Percentiles rank a stretch among this genome's conserved stretches.
These are phyloP conservation scores for Colletotrichum gigasporum DNA, from an alignment of 2,329 filamentous ascomycete genomes.

Conservation along the genomic window DNA sequence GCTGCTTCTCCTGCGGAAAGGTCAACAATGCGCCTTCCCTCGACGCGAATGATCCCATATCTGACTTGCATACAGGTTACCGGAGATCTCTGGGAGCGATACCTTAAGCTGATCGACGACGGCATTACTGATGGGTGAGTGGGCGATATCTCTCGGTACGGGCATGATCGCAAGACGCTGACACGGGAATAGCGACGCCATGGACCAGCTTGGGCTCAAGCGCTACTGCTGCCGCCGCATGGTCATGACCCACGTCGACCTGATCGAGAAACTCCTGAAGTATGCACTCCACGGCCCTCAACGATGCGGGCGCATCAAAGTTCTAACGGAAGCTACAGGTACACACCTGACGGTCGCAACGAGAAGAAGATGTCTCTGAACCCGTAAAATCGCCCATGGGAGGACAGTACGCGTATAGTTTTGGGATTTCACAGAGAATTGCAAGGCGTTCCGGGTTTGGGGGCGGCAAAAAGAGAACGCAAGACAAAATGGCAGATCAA, in stretches of 20 bases:
- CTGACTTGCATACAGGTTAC: slow-evolving; percentile 75
- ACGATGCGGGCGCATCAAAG: slow-evolving; percentile 28
- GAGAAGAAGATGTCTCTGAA: slow-evolving; percentile 65
- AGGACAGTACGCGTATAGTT: slow-evolving; percentile 30
- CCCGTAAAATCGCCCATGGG: slow-evolving; percentile 32
- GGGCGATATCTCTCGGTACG: neutral
- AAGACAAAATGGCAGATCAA: neutral
- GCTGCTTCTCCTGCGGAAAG: slow-evolving; percentile 99
- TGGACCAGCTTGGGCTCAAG: slow-evolving; percentile 93
- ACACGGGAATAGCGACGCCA: slow-evolving; percentile 76
- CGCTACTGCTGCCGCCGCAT: slow-evolving; percentile 99
- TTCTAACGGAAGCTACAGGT: slow-evolving; percentile 49
- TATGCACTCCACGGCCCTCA: slow-evolving; percentile 53
- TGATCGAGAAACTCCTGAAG: slow-evolving; percentile 98
- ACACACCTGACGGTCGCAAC: slow-evolving; percentile 70
- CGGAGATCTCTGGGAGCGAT: slow-evolving; percentile 97
- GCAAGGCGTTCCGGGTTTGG: slow-evolving; percentile 34
- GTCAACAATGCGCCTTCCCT: slow-evolving; percentile 58
- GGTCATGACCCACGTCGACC: slow-evolving; percentile 99
- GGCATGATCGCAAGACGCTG: neutral
- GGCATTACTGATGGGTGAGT: slow-evolving; percentile 78
- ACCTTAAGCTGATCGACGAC: slow-evolving; percentile 87
- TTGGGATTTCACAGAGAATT: slow-evolving; percentile 29
- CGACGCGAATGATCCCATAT: slow-evolving; percentile 18
- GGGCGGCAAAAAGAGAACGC: neutral